Base-by-base conservation (phyloP, 1,284 basidiomycete species). In the Schizopora paradoxa region DNA sequence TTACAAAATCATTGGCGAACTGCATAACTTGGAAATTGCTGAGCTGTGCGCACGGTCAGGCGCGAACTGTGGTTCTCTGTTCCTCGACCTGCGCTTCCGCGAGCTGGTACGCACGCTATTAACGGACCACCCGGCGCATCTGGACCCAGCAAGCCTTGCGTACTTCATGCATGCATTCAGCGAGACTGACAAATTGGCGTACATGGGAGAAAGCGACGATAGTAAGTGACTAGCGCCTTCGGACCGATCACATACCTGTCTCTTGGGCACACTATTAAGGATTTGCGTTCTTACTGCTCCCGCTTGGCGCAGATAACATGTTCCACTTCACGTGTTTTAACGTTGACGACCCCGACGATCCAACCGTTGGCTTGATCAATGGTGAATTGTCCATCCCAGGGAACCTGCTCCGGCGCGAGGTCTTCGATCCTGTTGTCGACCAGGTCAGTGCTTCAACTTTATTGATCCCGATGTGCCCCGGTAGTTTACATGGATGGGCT, bases 251-350 rank as follows among this genome's bases (percentile, higher is more conserved):
- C n/a, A n/a, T 10, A 44, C 44, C 23, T 26, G 22, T 45, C 29
- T 50, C 46, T 46, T 48, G 45, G 40, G 52, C n/a, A n/a, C n/a
- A n/a, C 27, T 11, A 35, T 45, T 41, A 14, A 38, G 37, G 31
- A 41, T 39, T 32, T 32, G 53, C 51, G 25, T 43, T 49, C n/a
- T 43, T 50, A 29, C 43, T 7, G 16, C 18, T 13, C 19, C 27
- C 18, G n/a, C 40, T 43, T 25, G 46, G 37, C 38, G 18, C 61
- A 88, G 86, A 80, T 41, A 82, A 76, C 39, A 80, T 78, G 68
- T 91, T 90, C 67, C 79, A 86, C 58, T 91, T 90, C 61, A 86
- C 78, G 32, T 87, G 83, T 61, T 87, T 87, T 67, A 86, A 87
- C 53, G 76, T 81, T 8, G 77, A 85, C 52, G 84, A 86, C 58